Evolutionary conservation across 768 basidiomycete species (phyloP), one percentile per base, ranked within the genome.

Genomic region (Dictyophora rubrovolvata): DNA sequence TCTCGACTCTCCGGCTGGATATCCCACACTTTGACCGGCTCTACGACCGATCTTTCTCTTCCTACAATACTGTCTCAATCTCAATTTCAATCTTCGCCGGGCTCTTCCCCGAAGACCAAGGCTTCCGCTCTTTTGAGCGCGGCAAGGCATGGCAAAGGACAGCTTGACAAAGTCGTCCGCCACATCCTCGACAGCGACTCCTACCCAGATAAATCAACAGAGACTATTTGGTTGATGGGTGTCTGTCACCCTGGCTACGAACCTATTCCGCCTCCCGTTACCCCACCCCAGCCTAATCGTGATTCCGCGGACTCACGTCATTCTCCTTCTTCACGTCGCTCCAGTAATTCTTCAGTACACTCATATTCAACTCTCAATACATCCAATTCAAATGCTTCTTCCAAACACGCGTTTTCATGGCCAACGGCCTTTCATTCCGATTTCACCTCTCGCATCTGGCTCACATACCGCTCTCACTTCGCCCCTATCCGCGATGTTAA

Each of bases 171-270:
- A 69, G 89, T 87, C 2, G 83, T 93, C 76, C 78, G 92, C 49
- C 90, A 93, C 72, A 75, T 97, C n/a, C 78, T 95, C 61, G 94
- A 97, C 72, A 82, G 83, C 64, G 94, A 97, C 70, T 83, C 92
- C 17, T 81, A 79, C 2, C 90, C 89, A 1, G 93, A 96, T 69
- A 85, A 79, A 66, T 93, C 84, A 56, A 67, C 78, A 0, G 89
- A 93, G 18, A 80, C 86, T 0, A 95, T 97, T 28, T 96, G 93
- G 93, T 71, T 96, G 1, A 76, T 96, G 21, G 94, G 93, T 42
- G 84, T 92, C 2, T 77, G 81, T 62, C 92, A 93, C 61, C 78
- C 82, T 2, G 89, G 89, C 0, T 89, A 84, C 64, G 87, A 87
- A 62, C 71, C 74, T 9, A 70, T 68, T 1, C 69, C 68, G 1